phyloP scores from a whole-genome alignment of 768 basidiomycete species.

The Xerocomus brunneocitrinus region DNA sequence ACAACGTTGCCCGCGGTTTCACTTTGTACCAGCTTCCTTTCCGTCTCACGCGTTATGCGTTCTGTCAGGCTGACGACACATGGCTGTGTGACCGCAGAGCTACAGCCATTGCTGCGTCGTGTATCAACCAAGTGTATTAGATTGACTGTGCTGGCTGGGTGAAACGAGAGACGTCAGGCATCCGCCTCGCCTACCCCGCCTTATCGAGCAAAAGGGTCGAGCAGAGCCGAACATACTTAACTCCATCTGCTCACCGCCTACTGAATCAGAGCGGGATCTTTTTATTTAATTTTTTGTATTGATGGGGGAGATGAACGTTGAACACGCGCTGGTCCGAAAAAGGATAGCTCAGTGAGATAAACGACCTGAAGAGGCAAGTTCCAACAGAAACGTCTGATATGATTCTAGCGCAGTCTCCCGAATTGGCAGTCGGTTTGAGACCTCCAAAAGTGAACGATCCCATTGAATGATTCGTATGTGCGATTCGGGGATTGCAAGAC shows the following conservation, averaged over 20 bases:
- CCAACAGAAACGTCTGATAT: slow-evolving; percentile 31
- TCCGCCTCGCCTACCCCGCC: not conserved
- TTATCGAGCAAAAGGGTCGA: not conserved
- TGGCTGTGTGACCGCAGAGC: not conserved
- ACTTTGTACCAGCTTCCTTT: not conserved
- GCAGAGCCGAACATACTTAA: not conserved
- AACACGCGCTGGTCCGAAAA: slow-evolving; percentile 14
- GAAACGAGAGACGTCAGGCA: not conserved
- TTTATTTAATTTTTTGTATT: not conserved
- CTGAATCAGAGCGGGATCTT: not conserved
- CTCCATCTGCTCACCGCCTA: not conserved
- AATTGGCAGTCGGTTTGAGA: slow-evolving; percentile 20
- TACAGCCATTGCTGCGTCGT: not conserved
- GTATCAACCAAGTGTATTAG: not conserved
- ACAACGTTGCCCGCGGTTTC: not conserved
- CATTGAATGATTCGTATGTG: not conserved
- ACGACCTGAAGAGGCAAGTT: slow-evolving; percentile 20
- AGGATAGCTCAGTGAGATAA: slow-evolving; percentile 9
- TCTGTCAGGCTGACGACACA: not conserved
- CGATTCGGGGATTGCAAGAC: not conserved
- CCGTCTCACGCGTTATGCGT: not conserved
- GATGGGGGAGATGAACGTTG: not conserved
- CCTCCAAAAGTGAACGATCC: slow-evolving; percentile 15
- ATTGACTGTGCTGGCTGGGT: not conserved
- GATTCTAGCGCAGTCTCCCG: not conserved